Conservation (phyloP, 371 early-diverging fungal genomes). For the Rhizopus sp. region DNA sequence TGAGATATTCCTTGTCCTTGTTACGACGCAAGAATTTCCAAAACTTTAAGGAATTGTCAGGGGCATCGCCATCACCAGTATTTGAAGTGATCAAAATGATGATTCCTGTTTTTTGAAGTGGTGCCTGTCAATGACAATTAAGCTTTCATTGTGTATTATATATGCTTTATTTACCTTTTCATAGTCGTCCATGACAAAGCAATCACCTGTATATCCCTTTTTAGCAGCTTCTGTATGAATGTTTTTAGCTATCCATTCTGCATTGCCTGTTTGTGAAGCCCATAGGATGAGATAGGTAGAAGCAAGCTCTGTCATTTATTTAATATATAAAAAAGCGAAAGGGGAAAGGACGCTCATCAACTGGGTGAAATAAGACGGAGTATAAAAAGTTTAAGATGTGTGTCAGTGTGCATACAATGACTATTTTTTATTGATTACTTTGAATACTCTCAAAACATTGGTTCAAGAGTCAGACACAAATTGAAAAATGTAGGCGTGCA, state of each 20-base stretch:
- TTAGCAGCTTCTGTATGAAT: constrained; percentile 73
- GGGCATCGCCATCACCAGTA: constrained; percentile 97
- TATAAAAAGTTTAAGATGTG: no score
- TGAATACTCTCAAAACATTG: no score
- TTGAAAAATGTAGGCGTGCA: no score
- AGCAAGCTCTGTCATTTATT: constrained; percentile 29
- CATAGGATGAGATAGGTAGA: constrained; percentile 61
- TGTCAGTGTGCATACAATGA: no score
- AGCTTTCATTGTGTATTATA: neutral
- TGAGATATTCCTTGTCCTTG: constrained; percentile 57
- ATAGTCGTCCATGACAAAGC: constrained; percentile 72
- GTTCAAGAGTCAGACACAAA: no score
- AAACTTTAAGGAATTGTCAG: constrained; percentile 89
- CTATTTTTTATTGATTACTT: no score
- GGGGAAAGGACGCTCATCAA: neutral
- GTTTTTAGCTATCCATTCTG: constrained; percentile 88
- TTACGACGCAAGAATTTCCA: constrained; percentile 77
- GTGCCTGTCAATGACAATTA: constrained; percentile 22
- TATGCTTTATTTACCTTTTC: constrained; percentile 52
- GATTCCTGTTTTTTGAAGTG: constrained; percentile 52
- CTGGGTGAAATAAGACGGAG: neutral
- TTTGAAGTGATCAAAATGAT: constrained; percentile 84
- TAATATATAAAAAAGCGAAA: neutral
- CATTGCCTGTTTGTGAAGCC: constrained; percentile 94
- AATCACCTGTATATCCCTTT: constrained; percentile 68